Evolutionary conservation across 106 monocot genomes (phyloP).

Genomic region (Xerophyta viscosa): DNA sequence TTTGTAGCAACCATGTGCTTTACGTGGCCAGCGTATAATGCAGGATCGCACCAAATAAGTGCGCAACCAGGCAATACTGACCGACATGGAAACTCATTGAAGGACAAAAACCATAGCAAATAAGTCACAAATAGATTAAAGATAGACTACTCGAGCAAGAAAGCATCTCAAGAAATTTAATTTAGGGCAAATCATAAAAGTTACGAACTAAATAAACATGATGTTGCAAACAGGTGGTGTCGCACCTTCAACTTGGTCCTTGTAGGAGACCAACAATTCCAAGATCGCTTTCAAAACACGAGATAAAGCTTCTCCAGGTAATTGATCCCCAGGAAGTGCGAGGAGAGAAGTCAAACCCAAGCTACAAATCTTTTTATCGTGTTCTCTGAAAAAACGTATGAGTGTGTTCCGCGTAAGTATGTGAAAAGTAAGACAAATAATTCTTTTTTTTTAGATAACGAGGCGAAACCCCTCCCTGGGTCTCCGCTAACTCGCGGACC

Average conservation of each 20-base stretch:
- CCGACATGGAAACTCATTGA: too few relatives aligned
- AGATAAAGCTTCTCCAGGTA: slow-evolving; percentile 66
- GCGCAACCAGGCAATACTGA: too few relatives aligned
- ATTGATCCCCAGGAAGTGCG: slow-evolving; percentile 55
- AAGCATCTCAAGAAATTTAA: neutral
- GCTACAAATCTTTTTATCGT: slow-evolving; percentile 96
- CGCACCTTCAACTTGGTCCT: slow-evolving; percentile 94
- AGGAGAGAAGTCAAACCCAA: slow-evolving; percentile 93
- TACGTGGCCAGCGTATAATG: too few relatives aligned
- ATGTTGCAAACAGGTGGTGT: neutral
- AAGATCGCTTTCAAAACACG: slow-evolving; percentile 78
- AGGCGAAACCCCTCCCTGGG: too few relatives aligned
- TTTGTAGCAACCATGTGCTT: too few relatives aligned
- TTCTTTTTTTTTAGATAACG: too few relatives aligned
- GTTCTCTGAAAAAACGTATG: slow-evolving; percentile 53
- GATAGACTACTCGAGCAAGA: neutral
- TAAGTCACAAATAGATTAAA: too few relatives aligned
- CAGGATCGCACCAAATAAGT: too few relatives aligned
- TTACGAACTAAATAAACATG: too few relatives aligned
- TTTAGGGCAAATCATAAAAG: neutral
- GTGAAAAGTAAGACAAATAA: too few relatives aligned
- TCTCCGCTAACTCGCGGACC: too few relatives aligned
- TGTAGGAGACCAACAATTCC: slow-evolving; percentile 78
- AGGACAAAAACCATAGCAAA: too few relatives aligned
- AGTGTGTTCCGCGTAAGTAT: neutral